Conservation (phyloP, 345 rosid genomes). For the Theobroma cacao region DNA sequence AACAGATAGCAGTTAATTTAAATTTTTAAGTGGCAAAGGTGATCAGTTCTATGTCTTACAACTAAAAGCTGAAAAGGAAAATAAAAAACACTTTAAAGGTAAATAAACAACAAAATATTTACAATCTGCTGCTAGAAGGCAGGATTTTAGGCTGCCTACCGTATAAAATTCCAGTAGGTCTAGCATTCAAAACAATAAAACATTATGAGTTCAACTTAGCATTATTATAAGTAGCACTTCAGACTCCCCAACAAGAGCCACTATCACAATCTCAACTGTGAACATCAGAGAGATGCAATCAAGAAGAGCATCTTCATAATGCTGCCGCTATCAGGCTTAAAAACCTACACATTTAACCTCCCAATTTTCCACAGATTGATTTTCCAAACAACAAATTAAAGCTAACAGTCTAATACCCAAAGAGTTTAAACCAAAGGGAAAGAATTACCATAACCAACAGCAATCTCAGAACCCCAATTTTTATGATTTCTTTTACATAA, state of each 20-base stretch:
- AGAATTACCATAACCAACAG: background rate
- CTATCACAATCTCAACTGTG: background rate
- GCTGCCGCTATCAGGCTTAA: background rate
- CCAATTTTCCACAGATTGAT: background rate
- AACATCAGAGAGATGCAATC: background rate
- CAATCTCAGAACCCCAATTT: background rate
- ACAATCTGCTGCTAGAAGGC: background rate
- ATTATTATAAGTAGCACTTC: background rate
- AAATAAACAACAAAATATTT: background rate
- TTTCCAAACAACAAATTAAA: background rate
- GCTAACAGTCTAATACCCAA: background rate
- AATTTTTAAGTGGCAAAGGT: background rate
- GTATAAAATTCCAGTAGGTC: background rate
- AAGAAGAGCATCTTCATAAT: background rate
- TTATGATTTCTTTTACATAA: background rate
- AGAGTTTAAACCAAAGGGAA: background rate
- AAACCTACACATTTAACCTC: background rate
- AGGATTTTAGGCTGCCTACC: background rate
- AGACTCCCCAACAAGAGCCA: background rate
- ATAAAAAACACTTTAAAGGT: background rate
- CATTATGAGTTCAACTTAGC: background rate
- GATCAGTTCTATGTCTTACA: background rate
- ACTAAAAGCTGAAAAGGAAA: background rate
- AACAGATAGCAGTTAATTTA: background rate
- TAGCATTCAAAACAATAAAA: background rate